A percentile compares a stretch with the other conserved stretches of the same genome.
phyloP scores from a whole-genome alignment of 371 early-diverging fungal genomes.

The Thermomucor indicae-seudaticae region DNA sequence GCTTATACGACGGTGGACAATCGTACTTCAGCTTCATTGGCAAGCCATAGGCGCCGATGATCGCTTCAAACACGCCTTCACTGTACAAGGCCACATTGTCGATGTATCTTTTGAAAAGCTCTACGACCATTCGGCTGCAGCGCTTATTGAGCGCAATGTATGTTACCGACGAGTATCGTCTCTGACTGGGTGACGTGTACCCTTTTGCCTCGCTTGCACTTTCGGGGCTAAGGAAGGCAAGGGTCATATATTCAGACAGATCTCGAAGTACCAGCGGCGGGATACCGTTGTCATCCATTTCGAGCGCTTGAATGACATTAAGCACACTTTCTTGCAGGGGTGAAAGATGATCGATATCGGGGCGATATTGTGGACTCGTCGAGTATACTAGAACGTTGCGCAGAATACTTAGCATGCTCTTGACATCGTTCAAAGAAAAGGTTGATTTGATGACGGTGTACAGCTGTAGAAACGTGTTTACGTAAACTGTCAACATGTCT shows the following conservation, averaged over 20 bases:
- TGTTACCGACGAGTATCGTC: slow-evolving; percentile 46
- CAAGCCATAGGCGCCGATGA: slow-evolving; percentile 61
- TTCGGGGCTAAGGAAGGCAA: slow-evolving; percentile 44
- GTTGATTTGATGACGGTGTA: slow-evolving; percentile 47
- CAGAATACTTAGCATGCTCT: slow-evolving; percentile 49
- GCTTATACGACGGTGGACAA: slow-evolving; percentile 69
- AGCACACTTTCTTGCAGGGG: slow-evolving; percentile 57
- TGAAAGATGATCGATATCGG: slow-evolving; percentile 52
- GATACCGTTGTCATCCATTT: slow-evolving; percentile 37
- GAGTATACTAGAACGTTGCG: slow-evolving; percentile 55
- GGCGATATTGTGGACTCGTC: slow-evolving; percentile 51
- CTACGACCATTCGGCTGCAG: slow-evolving; percentile 52
- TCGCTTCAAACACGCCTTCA: slow-evolving; percentile 63
- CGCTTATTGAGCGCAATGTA: slow-evolving; percentile 77
- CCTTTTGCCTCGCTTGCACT: slow-evolving; percentile 22
- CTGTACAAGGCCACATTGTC: slow-evolving; percentile 52
- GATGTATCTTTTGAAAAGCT: slow-evolving; percentile 54
- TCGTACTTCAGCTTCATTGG: slow-evolving; percentile 77
- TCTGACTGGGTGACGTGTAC: slow-evolving; percentile 24
- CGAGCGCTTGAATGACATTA: slow-evolving; percentile 38
- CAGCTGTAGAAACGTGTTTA: slow-evolving; percentile 62
- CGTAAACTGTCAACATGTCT: slow-evolving; percentile 70
- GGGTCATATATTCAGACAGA: slow-evolving; percentile 48
- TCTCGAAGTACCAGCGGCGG: slow-evolving; percentile 44
- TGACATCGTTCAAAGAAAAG: slow-evolving; percentile 53